These are phyloP conservation scores for Strigomonas culicis DNA, from an alignment of 208 protist genomes.

Conservation along the genomic window DNA sequence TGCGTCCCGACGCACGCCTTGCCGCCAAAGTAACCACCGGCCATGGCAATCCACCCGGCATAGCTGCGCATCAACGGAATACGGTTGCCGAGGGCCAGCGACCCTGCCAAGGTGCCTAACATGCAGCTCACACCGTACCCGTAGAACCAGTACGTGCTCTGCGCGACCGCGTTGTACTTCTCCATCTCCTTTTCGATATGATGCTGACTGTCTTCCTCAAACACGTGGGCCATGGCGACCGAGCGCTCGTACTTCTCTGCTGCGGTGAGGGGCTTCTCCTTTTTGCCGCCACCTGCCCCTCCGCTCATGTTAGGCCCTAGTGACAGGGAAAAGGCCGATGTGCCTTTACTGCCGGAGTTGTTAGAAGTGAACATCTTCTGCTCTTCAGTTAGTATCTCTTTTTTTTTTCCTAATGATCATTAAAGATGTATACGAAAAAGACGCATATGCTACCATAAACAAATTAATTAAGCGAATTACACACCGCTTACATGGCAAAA, in stretches of 20 bases:
- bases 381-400: too few relatives aligned
- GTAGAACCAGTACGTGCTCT: conserved; percentile 83
- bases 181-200: conserved; percentile 54
- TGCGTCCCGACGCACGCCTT: conserved; percentile 60
- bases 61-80: conserved; percentile 63
- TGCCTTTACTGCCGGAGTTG: too few relatives aligned
- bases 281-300: conserved; percentile 17
- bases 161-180: conserved; percentile 48
- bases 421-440: too few relatives aligned
- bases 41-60: conserved; percentile 68
- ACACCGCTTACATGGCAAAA: too few relatives aligned
- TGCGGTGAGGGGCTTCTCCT: conserved; percentile 32
- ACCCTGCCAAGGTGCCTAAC: conserved; percentile 59
- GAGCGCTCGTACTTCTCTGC: conserved; percentile 69
- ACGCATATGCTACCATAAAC: too few relatives aligned
- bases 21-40: conserved; percentile 76
- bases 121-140: conserved; percentile 76
- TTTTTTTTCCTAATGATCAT: too few relatives aligned
- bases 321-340: too few relatives aligned
- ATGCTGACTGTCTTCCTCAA: conserved; percentile 63
- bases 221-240: conserved; percentile 66
- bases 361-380: too few relatives aligned
- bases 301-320: not conserved
- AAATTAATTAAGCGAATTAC: too few relatives aligned
- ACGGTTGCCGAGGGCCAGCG: conserved; percentile 62